Conservation (phyloP, 345 rosid genomes). For the Arabis hirsuta region DNA sequence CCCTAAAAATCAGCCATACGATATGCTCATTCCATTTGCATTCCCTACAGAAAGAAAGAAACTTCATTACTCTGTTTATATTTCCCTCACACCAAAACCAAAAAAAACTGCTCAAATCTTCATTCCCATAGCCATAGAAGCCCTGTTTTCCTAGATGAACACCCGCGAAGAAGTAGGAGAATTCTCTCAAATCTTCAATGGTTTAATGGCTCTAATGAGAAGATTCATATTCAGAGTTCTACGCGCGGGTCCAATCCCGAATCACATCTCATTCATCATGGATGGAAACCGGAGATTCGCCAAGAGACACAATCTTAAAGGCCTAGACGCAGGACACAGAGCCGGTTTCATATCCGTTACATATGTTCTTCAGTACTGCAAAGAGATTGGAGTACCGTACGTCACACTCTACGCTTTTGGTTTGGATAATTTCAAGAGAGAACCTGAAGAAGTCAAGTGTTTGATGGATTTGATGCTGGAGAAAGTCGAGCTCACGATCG, state of each 20-base stretch:
- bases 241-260: slow-evolving; percentile 42
- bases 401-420: slow-evolving; percentile 74
- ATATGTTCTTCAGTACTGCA: slow-evolving; percentile 63
- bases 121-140: neutral
- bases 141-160: slow-evolving; percentile 3
- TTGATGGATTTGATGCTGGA: slow-evolving; percentile 57
- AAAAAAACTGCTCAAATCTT: neutral
- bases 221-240: slow-evolving; percentile 38
- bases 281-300: slow-evolving; percentile 46
- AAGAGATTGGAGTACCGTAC: slow-evolving; percentile 62
- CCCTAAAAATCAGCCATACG: slow-evolving; percentile 32
- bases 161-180: slow-evolving; percentile 31
- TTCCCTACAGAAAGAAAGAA: slow-evolving; percentile 14
- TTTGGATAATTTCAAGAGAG: slow-evolving; percentile 75
- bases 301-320: slow-evolving; percentile 39
- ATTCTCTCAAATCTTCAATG: slow-evolving; percentile 12
- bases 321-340: slow-evolving; percentile 46
- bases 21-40: slow-evolving; percentile 46
- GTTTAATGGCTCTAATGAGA: slow-evolving; percentile 29
- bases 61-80: slow-evolving; percentile 14
- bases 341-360: slow-evolving; percentile 64
- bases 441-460: slow-evolving; percentile 64
- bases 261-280: slow-evolving; percentile 44
- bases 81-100: slow-evolving; percentile 7
- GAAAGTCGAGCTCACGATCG: slow-evolving; percentile 31